Evolutionary conservation across 2,329 filamentous ascomycete genomes (phyloP), one percentile per base, ranked within the genome.

Genomic region (Phialemoniopsis sp.): DNA sequence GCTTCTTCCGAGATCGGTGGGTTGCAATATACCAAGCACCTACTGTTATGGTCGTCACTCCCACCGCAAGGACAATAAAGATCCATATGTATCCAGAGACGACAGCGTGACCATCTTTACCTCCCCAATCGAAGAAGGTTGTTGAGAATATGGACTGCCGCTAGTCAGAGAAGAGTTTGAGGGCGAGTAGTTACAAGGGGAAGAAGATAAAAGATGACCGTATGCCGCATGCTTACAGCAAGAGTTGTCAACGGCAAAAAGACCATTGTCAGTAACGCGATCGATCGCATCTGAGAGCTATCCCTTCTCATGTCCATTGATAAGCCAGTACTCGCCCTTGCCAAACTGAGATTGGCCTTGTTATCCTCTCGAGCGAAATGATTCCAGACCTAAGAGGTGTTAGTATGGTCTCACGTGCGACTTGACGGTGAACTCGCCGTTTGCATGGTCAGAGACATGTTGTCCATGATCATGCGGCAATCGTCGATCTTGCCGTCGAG

Each of bases 251-350:
- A 44, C 1, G 51, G 54, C 15, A 58, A 26, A 32, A 56, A 58
- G 3, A 55, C 41, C 54, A 59, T 57, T 2, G 52, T 56, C 16
- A 58, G 32, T 5, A 56, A 32, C 2, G 55, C 54, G 17, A 58
- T 58, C 2, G 50, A 53, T 15, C 47, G 54, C 54, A 57, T 58
- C 38, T 52, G 48, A 7, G 49, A 44, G 30, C 53, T 51, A 14
- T 57, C 53, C 9, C 46, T 42, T 13, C 46, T 53, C 14, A 51
- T 50, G 10, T 49, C 47, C 8, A 46, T 33, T 10, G 54, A 51
- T 3, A 58, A 47, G 4, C 28, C 36, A 8, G 47, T 47, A n/a
- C 50, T 54, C 28, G 44, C 45, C 10, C 40, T 37, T 8, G 55
- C 46, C 9, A 58, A 52, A 2, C 44, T 34, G 4, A 47, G 46